A percentile compares a stretch with the other conserved stretches of the same genome.
These are phyloP conservation scores for Saturnispora saitoi DNA, from an alignment of 805 yeast species.

Conservation along the genomic window DNA sequence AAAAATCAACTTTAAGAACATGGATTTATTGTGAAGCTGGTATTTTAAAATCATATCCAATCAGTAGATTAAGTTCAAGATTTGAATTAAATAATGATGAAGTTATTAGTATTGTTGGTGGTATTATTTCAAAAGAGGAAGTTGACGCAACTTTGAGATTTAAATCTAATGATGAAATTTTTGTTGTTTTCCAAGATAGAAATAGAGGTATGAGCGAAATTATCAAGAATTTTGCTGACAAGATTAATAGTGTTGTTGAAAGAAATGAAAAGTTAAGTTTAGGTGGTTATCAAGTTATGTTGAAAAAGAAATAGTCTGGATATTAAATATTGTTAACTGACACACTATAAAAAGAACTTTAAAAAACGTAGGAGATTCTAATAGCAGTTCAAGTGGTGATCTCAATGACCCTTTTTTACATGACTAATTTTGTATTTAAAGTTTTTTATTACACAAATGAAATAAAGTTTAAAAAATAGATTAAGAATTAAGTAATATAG, in stretches of 20 bases:
- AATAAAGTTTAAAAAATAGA: neutral
- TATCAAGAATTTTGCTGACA: slow-evolving; percentile 77
- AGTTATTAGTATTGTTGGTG: slow-evolving; percentile 56
- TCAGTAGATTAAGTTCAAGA: slow-evolving; percentile 51
- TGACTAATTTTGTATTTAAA: neutral
- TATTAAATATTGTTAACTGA: neutral
- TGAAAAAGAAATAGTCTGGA: slow-evolving; percentile 10
- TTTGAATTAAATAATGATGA: slow-evolving; percentile 54
- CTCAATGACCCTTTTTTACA: neutral
- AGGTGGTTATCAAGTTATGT: slow-evolving; percentile 50
- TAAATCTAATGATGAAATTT: slow-evolving; percentile 50
- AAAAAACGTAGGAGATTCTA: neutral
- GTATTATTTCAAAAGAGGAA: slow-evolving; percentile 73
- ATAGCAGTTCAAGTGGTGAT: neutral
- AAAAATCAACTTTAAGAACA: slow-evolving; percentile 88
- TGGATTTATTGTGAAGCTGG: slow-evolving; percentile 78
- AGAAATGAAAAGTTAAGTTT: slow-evolving; percentile 78
- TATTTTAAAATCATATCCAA: slow-evolving; percentile 65
- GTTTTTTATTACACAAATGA: neutral
- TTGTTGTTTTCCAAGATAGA: slow-evolving; percentile 63
- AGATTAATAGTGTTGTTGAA: slow-evolving; percentile 68
- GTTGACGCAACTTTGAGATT: slow-evolving; percentile 69
- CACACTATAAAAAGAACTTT: neutral
- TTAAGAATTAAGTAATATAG: neutral
- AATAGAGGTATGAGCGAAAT: slow-evolving; percentile 80